phyloP scores from a whole-genome alignment of 352 stramenopile species.

The Globisporangium lucens region DNA sequence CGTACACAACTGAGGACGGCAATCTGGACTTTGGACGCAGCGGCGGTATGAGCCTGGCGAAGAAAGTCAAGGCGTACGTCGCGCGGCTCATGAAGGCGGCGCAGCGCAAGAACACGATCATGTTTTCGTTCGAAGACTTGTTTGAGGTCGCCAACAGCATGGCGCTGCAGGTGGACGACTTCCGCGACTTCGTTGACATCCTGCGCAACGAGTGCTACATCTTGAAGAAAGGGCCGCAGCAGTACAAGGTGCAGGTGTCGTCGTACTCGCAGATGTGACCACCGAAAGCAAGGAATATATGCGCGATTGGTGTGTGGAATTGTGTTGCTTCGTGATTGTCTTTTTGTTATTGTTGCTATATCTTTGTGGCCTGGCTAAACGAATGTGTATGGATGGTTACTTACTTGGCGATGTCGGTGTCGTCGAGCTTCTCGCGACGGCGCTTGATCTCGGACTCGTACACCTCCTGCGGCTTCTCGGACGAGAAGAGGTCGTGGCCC shows the following conservation, averaged over 20 bases:
- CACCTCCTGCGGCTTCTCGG: constrained; percentile 77
- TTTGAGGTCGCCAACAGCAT: constrained; percentile 72
- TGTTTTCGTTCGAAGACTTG: constrained; percentile 81
- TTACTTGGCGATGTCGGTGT: constrained; percentile 27
- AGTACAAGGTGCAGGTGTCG: constrained; percentile 76
- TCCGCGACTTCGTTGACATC: constrained; percentile 81
- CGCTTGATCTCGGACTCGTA: constrained; percentile 67
- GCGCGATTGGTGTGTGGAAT: not conserved
- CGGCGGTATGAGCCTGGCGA: constrained; percentile 60
- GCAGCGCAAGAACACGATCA: constrained; percentile 43
- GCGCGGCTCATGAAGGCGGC: constrained; percentile 70
- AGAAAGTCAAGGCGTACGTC: constrained; percentile 84
- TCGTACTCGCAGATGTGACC: constrained; percentile 33
- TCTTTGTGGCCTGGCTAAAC: not conserved
- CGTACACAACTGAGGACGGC: constrained; percentile 86
- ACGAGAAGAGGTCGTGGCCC: constrained; percentile 83
- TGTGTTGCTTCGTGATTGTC: not conserved
- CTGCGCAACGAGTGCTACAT: constrained; percentile 86
- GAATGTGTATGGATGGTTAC: not conserved
- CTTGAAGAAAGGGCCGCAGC: constrained; percentile 75
- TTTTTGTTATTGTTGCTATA: not conserved
- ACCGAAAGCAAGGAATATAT: not conserved
- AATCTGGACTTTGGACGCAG: constrained; percentile 84
- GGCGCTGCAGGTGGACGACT: constrained; percentile 73
- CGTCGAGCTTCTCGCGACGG: constrained; percentile 63